Base-by-base conservation (phyloP, 805 yeast genomes). In the Candida khao-thaluensis region DNA sequence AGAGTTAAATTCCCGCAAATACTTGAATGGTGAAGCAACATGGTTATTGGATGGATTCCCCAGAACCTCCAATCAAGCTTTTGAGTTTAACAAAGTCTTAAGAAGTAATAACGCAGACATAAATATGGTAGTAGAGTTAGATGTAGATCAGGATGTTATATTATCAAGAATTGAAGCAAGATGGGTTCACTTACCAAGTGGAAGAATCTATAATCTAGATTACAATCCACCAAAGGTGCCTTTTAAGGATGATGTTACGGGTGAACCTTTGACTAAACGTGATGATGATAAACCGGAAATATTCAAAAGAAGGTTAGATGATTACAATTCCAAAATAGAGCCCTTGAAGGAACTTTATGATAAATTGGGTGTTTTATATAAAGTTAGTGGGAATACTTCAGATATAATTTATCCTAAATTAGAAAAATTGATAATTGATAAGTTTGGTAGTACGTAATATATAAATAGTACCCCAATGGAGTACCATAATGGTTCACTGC, bases 41-140 rank as follows among this genome's bases (percentile, higher is more conserved):
- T 90, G 95, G 86, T 66, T 90, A 21, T 66, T 91, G 35, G 98
- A 90, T 58, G 98, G 98, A 30, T 91, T 89, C 53, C 98, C 98
- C 4, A 70, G 98, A 45, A 91, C 93, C 0, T 54, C 66, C 14
- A 62, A 61, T 3, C 98, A 90, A 61, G 96, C 96, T 0, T 54
- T 58, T 27, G 72, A 69, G 7, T 63, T 88, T 26, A 78, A 79
- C 39, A 48, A 53, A 11, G 67, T 66, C 5, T 63, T 83, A 40
- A 45, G 40, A 1, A 49, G 59, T 7, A 43, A 60, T 23, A 49
- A 64, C 2, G 60, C 82, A 1, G 55, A 62, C 10, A 56, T 90
- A 40, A 88, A 87, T 51, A 56, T 84, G 44, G 95, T 89, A n/a
- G 85, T 91, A 3, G 93, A 88, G 54, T 64, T 90, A 31, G 81